Conservation (phyloP, 306 rosid genomes). For the Cucumis hystrix region DNA sequence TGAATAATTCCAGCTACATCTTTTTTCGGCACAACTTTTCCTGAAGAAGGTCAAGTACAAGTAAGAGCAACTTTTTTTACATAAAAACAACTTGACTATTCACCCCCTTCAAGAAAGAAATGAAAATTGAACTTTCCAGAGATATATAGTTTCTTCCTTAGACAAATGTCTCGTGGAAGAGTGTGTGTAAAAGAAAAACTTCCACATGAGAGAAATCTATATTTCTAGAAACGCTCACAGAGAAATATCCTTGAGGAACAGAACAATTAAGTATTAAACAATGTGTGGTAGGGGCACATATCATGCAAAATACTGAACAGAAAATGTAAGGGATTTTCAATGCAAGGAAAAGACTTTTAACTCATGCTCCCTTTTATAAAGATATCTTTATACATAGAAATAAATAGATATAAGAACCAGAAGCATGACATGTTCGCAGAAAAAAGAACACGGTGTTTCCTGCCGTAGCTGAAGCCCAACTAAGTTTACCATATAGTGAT, state of each 20-base stretch:
- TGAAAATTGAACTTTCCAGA: not conserved
- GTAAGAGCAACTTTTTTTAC: not conserved
- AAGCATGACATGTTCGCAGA: not conserved
- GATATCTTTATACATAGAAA: not conserved
- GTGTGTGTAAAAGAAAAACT: not conserved
- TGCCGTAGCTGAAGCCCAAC: not conserved
- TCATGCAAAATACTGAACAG: not conserved
- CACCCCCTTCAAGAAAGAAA: not conserved
- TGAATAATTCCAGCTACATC: constrained; percentile 56
- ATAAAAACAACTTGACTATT: not conserved
- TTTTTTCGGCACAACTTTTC: constrained; percentile 56
- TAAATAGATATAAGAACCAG: not conserved
- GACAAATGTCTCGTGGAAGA: not conserved
- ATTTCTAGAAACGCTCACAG: not conserved
- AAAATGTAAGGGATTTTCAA: not conserved
- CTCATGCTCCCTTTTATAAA: not conserved
- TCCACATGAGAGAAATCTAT: not conserved
- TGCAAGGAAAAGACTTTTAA: not conserved
- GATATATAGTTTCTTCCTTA: not conserved
- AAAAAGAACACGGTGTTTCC: not conserved
- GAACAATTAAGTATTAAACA: not conserved
- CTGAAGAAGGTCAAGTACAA: constrained; percentile 32
- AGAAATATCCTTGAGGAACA: not conserved
- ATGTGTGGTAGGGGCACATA: not conserved
- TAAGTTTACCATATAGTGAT: not conserved